phyloP scores from a whole-genome alignment of 768 basidiomycete genomes.

The Arthromyces matolae region DNA sequence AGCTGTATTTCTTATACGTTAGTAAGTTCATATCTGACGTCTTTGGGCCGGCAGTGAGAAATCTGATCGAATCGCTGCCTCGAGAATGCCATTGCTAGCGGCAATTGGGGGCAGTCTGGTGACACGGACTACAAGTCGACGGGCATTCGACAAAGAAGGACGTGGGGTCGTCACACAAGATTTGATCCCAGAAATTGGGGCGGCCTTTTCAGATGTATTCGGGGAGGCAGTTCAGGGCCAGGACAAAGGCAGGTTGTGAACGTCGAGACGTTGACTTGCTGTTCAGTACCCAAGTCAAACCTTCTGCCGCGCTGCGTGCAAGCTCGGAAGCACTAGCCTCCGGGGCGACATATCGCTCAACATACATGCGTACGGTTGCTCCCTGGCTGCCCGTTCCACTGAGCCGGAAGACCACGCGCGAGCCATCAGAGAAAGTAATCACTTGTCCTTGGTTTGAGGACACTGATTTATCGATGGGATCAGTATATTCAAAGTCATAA shows the following conservation, averaged over 20 bases:
- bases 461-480: constrained; percentile 94
- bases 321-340: constrained; percentile 68
- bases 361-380: constrained; percentile 94
- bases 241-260: constrained; percentile 35
- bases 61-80: constrained; percentile 38
- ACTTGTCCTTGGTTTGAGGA: constrained; percentile 96
- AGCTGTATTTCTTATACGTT: background rate
- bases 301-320: constrained; percentile 76
- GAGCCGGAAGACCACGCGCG: constrained; percentile 91
- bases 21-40: background rate
- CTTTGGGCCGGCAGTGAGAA: too few relatives aligned
- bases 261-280: too few relatives aligned
- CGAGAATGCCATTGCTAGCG: constrained; percentile 76
- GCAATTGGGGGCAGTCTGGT: constrained; percentile 86
- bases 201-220: constrained; percentile 72
- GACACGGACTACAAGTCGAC: constrained; percentile 77
- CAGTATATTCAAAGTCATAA: constrained; percentile 93
- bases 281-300: too few relatives aligned
- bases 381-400: constrained; percentile 96
- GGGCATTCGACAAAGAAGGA: constrained; percentile 73
- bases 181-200: constrained; percentile 62
- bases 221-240: constrained; percentile 44
- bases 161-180: constrained; percentile 82
- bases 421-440: constrained; percentile 87
- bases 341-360: constrained; percentile 84